Evolutionary conservation across 225 moss, liverwort and hornwort genomes (phyloP).

Genomic region (Pleurozium schreberi): DNA sequence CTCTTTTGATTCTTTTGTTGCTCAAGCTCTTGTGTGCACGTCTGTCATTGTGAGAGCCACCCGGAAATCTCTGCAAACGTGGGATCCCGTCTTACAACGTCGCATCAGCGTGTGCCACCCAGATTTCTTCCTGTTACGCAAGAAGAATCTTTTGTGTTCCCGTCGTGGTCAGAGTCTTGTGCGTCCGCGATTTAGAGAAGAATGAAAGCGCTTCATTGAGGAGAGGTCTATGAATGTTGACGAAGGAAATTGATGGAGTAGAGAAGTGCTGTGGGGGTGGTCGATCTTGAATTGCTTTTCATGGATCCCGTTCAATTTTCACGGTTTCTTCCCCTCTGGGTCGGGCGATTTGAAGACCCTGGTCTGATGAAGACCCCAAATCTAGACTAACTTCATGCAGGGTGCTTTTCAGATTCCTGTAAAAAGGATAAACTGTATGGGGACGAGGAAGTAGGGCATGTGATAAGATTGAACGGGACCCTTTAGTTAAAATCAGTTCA

Average conservation of each 20-base stretch:
- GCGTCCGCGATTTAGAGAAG: not conserved
- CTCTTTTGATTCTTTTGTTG: not conserved
- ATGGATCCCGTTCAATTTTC: not conserved
- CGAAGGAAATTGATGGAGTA: not conserved
- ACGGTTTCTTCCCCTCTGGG: not conserved
- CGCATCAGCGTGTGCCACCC: not conserved
- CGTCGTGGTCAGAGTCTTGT: not conserved
- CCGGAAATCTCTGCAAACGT: too few relatives aligned
- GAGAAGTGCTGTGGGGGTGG: not conserved
- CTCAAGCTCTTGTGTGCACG: not conserved
- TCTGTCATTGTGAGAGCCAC: not conserved
- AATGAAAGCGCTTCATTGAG: not conserved
- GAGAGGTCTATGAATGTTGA: not conserved
- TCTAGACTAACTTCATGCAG: not conserved
- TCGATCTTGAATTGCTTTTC: not conserved
- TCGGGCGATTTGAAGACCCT: not conserved
- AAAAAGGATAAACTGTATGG: not conserved
- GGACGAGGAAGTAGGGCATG: not conserved
- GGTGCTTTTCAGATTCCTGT: not conserved
- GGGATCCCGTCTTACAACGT: not conserved
- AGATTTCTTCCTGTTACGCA: not conserved
- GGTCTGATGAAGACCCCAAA: not conserved
- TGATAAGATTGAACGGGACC: not conserved
- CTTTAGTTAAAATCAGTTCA: not conserved
- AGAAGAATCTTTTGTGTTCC: not conserved